Evolutionary conservation across 2,329 filamentous ascomycete species (phyloP), one percentile per base, ranked within the genome.

Genomic region (Phialemoniopsis sp.): DNA sequence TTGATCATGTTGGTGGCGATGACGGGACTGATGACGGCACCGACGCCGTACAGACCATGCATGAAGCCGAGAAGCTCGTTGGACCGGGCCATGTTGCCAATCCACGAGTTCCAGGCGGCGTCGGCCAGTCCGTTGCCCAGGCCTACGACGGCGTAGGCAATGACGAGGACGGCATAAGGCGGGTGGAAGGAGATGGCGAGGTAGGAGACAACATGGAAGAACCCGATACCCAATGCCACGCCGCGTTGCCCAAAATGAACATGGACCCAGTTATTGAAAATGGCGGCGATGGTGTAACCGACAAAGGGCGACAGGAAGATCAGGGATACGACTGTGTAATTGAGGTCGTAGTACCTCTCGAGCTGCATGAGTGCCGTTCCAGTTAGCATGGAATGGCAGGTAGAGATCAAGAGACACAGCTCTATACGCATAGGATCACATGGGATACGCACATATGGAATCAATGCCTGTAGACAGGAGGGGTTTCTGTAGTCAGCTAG

Each of bases 1-100:
- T 80, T 80, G 29, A 89, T 78, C 71, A 90, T 76, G 0, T 73
- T 73, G 0, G 85, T 88, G 1, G 85, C 83, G 36, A 88, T 73
- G 4, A 89, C 56, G 0, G 85, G 85, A n/a, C 77, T 72, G 1
- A 88, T 61, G 0, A 84, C 78, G 1, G 81, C 85, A 0, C 86
- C 85, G 1, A 79, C 48, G 0, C 82, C 83, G 50, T 88, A 89
- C 37, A 76, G 76, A 0, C 75, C 81, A 49, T 88, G 84, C 17
- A 89, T 60, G 39, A 87, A 69, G 0, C 84, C 84, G 0, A 87
- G 67, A 2, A 88, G 57, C 53, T 88, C 28, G 48, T 88, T 88
- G 2, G 83, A 76, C 39, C 76, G 77, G 8, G 73, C 72, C 72
- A 89, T 80, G 47, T 80, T 81, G 0, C 85, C 85, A 13, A 74